These are phyloP conservation scores for Salinomyces thailandicus DNA, from an alignment of 2,329 filamentous ascomycete genomes.

Conservation along the genomic window DNA sequence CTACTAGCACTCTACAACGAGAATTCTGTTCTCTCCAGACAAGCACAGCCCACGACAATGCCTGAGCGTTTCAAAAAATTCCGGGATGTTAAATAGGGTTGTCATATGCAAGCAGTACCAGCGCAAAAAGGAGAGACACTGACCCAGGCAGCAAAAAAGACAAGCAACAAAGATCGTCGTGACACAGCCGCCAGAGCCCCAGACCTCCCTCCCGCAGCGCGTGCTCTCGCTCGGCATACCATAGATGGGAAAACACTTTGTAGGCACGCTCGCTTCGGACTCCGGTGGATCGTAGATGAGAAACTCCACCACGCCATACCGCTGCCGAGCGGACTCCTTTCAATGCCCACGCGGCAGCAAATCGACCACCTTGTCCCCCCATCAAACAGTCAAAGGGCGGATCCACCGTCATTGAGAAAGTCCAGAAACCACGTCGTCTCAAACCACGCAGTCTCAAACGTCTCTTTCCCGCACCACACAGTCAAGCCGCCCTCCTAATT, in stretches of 20 bases:
- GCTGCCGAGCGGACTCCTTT: too few species aligned
- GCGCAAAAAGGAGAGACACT: too few species aligned
- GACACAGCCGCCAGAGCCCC: not conserved
- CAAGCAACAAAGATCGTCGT: not conserved
- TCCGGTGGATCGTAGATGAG: too few species aligned
- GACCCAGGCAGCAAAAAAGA: not conserved
- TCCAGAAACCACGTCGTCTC: not conserved
- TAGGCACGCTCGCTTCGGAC: too few species aligned
- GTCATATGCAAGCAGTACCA: slow-evolving; percentile 1
- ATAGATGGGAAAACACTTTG: not conserved
- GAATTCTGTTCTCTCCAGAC: too few species aligned
- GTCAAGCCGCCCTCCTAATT: slow-evolving; percentile 8
- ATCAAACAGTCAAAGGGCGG: not conserved
- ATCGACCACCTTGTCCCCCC: too few species aligned
- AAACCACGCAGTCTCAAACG: too few species aligned
- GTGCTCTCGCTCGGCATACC: not conserved
- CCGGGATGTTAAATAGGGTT: not conserved
- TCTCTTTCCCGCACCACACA: too few species aligned
- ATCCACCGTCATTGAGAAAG: not conserved
- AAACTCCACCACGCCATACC: too few species aligned
- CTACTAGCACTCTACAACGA: too few species aligned
- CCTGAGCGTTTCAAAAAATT: not conserved
- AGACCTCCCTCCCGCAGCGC: too few species aligned
- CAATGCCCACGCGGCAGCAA: too few species aligned
- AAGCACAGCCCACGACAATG: not conserved